These are phyloP conservation scores for Prosopis cineraria DNA, from an alignment of 306 rosid genomes.

Conservation along the genomic window DNA sequence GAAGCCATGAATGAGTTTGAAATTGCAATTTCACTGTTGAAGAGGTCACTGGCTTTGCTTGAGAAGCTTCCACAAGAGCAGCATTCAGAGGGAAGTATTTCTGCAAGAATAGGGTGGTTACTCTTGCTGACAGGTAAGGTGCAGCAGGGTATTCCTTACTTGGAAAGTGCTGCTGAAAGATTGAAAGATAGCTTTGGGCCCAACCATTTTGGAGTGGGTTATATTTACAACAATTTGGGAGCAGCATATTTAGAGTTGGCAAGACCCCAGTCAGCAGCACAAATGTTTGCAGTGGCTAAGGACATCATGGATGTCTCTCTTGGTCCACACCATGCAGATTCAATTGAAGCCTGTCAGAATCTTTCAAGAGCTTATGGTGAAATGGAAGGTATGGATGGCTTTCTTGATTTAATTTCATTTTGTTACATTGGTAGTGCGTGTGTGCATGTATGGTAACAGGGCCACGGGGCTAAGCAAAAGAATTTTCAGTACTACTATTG, in stretches of 20 bases:
- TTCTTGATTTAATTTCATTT: slow-evolving; percentile 27
- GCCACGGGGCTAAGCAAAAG: neutral
- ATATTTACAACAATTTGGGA: slow-evolving; percentile 91
- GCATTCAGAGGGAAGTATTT: slow-evolving; percentile 85
- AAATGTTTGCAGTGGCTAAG: slow-evolving; percentile 90
- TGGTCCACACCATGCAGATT: slow-evolving; percentile 89
- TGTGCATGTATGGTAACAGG: neutral
- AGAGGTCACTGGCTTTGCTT: slow-evolving; percentile 69
- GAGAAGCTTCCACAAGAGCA: slow-evolving; percentile 94
- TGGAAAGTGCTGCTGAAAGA: slow-evolving; percentile 90
- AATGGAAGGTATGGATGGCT: slow-evolving; percentile 64
- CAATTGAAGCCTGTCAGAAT: slow-evolving; percentile 90
- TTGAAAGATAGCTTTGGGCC: slow-evolving; percentile 90
- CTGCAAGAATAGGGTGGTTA: slow-evolving; percentile 93
- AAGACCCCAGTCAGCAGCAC: slow-evolving; percentile 94
- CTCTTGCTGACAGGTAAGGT: slow-evolving; percentile 88
- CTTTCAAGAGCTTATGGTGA: slow-evolving; percentile 88
- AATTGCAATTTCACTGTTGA: slow-evolving; percentile 78
- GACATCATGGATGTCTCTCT: slow-evolving; percentile 94
- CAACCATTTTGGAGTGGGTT: slow-evolving; percentile 95
- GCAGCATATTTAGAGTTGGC: slow-evolving; percentile 93
- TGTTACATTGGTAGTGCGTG: slow-evolving; percentile 2
- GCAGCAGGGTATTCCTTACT: slow-evolving; percentile 77
- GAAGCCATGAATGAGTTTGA: slow-evolving; percentile 94
- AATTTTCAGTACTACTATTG: neutral